Base-by-base conservation (phyloP, 225 moss, liverwort and hornwort genomes). In the Polytrichum formosum region DNA sequence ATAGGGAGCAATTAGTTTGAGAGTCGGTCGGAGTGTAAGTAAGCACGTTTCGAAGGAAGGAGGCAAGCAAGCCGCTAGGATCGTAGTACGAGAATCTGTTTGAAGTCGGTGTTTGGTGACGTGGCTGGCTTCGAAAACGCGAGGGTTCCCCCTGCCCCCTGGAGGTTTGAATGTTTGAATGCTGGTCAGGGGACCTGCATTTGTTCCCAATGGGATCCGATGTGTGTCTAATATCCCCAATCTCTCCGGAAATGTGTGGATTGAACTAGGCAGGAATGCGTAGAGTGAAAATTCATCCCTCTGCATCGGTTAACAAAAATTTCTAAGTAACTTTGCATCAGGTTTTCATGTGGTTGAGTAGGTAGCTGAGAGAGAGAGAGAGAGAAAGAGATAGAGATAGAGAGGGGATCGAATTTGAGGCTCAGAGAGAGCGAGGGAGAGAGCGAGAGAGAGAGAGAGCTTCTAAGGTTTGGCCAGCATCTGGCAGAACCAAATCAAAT, bases 171-270 rank as follows among this genome's bases (percentile, higher is more conserved):
- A 46, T 46, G 46, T 46, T 46, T 13, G 3, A 16, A 46, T 46
- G 46, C 46, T 46, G 46, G 46, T 46, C 46, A 46, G 13, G 46
- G 46, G 21, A 70, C 61, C 67, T 56, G 70, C 79, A 79, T 74
- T 79, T 33, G 61, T 74, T 54, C 27, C 64, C 75, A 62, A 79
- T 79, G 79, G 79, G 79, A 67, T 79, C 71, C 71, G 79, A 79
- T 64, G 79, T 79, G n/a, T 75, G 75, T 53, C 75, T 79, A 63
- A 28, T 67, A 30, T 6, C 67, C 71, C 67, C 33, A 28, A 16
- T 28, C 28, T 18, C 21, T 28, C 1, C 56, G 2, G 13, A 2
- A 6, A 17, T 10, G 5, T 6, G 6, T 3, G 7, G 28, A 21
- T 21, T 17, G 18, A 10, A 61, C 35, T 60, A 31, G 23, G 31